A percentile compares a stretch with the other conserved stretches of the same genome.
These are phyloP conservation scores for Herpetomonas samuelpessoai DNA, from an alignment of 208 protist genomes.

Conservation along the genomic window DNA sequence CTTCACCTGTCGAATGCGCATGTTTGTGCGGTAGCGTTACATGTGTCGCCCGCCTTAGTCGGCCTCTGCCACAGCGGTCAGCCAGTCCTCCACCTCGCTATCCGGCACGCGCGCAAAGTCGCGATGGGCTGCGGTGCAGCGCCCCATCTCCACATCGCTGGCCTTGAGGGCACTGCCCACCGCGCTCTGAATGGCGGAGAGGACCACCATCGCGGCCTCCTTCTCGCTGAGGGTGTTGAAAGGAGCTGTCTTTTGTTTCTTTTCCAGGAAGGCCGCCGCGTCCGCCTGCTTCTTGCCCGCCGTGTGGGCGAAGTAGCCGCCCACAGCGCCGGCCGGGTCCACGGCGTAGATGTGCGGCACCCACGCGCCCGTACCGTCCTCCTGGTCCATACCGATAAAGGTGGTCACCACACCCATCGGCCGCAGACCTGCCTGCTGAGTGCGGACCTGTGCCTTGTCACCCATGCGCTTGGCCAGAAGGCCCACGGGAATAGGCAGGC, in stretches of 20 bases:
- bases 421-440: slow-evolving; percentile 96
- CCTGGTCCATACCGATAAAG: slow-evolving; percentile 94
- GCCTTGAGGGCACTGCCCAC: slow-evolving; percentile 71
- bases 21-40: no score
- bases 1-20: no score
- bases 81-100: slow-evolving; percentile 80
- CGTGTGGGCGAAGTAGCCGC: slow-evolving; percentile 89
- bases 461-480: slow-evolving; percentile 96
- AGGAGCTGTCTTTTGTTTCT: slow-evolving; percentile 91
- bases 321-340: slow-evolving; percentile 94
- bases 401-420: slow-evolving; percentile 94
- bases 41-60: no score
- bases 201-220: slow-evolving; percentile 81
- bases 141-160: slow-evolving; percentile 81
- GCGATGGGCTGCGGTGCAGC: slow-evolving; percentile 35
- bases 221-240: slow-evolving; percentile 75
- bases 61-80: slow-evolving; percentile 82
- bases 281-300: slow-evolving; percentile 96
- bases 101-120: slow-evolving; percentile 63
- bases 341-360: slow-evolving; percentile 93
- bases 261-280: slow-evolving; percentile 95
- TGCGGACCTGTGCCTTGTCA: slow-evolving; percentile 97
- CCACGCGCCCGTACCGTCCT: slow-evolving; percentile 66
- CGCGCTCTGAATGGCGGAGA: slow-evolving; percentile 75
- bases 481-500: slow-evolving; percentile 95